phyloP scores from a whole-genome alignment of 768 basidiomycete species.

The Russula sp. region DNA sequence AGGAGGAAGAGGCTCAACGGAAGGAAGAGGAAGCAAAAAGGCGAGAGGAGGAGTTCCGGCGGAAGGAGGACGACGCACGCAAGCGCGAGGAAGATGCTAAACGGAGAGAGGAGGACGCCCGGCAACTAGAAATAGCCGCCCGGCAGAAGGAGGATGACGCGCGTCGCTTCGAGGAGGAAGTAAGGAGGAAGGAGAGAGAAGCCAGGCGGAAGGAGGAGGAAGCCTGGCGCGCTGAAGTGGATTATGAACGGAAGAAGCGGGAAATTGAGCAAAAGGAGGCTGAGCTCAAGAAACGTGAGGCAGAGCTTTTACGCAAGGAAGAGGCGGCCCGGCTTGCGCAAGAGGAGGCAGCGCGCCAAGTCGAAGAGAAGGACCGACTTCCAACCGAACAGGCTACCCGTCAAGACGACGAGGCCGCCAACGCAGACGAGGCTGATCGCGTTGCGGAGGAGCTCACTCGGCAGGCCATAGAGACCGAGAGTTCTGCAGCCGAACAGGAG shows the following conservation, averaged over 20 bases:
- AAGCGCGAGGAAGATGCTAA: conserved; percentile 35
- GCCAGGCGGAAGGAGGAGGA: background rate
- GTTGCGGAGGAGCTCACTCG: background rate
- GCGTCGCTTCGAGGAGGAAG: conserved; percentile 32
- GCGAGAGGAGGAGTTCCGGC: conserved; percentile 30
- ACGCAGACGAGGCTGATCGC: background rate
- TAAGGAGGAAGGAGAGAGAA: conserved; percentile 13
- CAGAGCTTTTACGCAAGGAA: conserved; percentile 15
- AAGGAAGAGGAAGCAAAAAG: conserved; percentile 29
- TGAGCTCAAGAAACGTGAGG: conserved; percentile 18
- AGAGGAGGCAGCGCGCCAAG: conserved; percentile 3
- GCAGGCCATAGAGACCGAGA: conserved; percentile 4
- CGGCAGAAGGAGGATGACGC: conserved; percentile 30
- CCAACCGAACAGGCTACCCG: background rate
- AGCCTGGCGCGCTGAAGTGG: conserved; percentile 31
- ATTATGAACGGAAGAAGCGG: conserved; percentile 17
- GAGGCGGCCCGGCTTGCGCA: conserved; percentile 1
- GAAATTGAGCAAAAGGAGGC: conserved; percentile 20
- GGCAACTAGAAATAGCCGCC: conserved; percentile 28
- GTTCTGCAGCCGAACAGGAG: conserved; percentile 5
- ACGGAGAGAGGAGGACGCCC: conserved; percentile 28
- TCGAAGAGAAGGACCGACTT: background rate
- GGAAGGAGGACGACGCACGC: conserved; percentile 31
- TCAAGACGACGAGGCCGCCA: conserved; percentile 9
- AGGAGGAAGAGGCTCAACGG: conserved; percentile 32